Evolutionary conservation across 208 protist genomes (phyloP).

Genomic region (Naegleria lovaniensis): DNA sequence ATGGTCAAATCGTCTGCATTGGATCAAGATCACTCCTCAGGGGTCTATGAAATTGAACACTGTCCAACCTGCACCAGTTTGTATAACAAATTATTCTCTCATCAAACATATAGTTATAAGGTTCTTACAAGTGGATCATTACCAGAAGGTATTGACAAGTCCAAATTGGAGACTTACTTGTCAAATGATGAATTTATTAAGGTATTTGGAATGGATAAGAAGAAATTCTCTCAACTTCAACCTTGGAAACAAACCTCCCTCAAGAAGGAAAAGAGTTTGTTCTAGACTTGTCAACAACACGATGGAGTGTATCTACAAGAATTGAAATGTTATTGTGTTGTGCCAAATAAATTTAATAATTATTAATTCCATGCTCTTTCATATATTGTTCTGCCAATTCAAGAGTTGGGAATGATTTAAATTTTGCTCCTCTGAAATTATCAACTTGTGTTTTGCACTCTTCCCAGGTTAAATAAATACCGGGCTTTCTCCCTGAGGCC

Average conservation of each 20-base stretch:
- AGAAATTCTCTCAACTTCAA: conserved; percentile 35
- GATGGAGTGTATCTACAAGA: too few relatives aligned
- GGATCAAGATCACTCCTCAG: not conserved
- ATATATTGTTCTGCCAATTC: not conserved
- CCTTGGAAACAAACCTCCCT: conserved; percentile 43
- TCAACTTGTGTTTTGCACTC: not conserved
- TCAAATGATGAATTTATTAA: conserved; percentile 46
- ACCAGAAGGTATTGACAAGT: conserved; percentile 3
- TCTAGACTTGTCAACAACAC: conserved; percentile 29
- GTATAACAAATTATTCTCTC: not conserved
- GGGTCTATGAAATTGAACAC: not conserved
- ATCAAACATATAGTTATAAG: not conserved
- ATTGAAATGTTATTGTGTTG: too few relatives aligned
- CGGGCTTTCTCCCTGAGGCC: not conserved
- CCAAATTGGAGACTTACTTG: conserved; percentile 41
- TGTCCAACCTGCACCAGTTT: not conserved
- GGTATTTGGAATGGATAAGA: conserved; percentile 43
- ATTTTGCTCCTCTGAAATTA: not conserved
- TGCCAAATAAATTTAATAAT: not conserved
- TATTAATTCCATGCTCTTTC: not conserved
- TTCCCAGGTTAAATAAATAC: conserved; percentile 1
- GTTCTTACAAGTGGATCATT: not conserved
- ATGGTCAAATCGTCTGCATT: not conserved
- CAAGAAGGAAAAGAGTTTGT: conserved; percentile 44
- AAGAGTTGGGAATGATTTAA: not conserved